Evolutionary conservation across 1,139 yeast genomes (phyloP).

Genomic region (Williopsis jadinii): DNA sequence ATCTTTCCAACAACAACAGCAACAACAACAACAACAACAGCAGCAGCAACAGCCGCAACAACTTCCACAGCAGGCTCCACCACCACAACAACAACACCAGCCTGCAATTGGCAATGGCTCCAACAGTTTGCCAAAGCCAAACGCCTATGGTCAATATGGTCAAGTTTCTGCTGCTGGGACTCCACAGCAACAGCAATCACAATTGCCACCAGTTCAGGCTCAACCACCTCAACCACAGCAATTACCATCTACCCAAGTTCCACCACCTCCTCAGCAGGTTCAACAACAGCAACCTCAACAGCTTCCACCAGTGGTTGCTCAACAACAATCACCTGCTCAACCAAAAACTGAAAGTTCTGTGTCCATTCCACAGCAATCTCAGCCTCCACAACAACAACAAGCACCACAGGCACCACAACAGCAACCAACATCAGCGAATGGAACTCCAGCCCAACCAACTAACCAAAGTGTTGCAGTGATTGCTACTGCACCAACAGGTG

Average conservation of each 20-base stretch:
- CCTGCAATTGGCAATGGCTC: constrained; percentile 16
- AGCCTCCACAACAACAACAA: constrained; percentile 19
- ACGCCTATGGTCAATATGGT: constrained; percentile 9
- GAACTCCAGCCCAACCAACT: constrained; percentile 17
- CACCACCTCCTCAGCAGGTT: constrained; percentile 11
- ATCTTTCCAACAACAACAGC: constrained; percentile 30
- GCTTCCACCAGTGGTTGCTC: constrained; percentile 3
- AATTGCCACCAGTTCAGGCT: constrained; percentile 24
- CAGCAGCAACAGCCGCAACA: constrained; percentile 28
- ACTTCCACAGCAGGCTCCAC: constrained; percentile 18
- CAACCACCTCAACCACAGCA: constrained; percentile 14
- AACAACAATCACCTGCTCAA: constrained; percentile 1
- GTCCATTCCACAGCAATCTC: constrained; percentile 7
- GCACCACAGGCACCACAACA: constrained; percentile 16
- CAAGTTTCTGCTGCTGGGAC: constrained; percentile 16
- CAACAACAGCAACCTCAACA: constrained; percentile 19
- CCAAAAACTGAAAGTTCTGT: constrained; percentile 9
- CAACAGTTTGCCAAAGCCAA: constrained; percentile 18
- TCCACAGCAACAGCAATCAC: constrained; percentile 24
- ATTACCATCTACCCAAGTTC: constrained; percentile 8
- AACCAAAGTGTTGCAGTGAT: constrained; percentile 13
- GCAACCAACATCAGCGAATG: constrained; percentile 22
- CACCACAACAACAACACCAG: constrained; percentile 13
- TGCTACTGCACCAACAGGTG: constrained; percentile 15
- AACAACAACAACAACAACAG: constrained; percentile 23